Percentiles rank a stretch among this genome's conserved stretches.
These are phyloP conservation scores for Sarocladium brachiariae DNA, from an alignment of 2,329 filamentous ascomycete species.

Conservation along the genomic window DNA sequence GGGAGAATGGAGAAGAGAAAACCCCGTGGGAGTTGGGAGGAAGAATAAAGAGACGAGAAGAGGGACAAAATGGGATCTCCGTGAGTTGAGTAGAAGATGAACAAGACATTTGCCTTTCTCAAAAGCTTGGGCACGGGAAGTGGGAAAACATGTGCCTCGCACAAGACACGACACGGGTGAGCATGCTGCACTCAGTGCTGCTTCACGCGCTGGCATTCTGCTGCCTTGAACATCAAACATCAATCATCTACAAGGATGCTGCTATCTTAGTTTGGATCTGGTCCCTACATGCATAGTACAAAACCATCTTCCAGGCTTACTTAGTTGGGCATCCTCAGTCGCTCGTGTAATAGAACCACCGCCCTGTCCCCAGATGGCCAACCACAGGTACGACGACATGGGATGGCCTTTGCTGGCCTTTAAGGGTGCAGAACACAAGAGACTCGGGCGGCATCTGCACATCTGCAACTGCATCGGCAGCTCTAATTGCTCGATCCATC, in stretches of 20 bases:
- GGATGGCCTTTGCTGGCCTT: no score
- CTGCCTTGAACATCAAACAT: background rate
- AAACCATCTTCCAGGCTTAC: background rate
- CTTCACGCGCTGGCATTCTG: background rate
- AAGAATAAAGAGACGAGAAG: background rate
- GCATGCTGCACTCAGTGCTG: background rate
- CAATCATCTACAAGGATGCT: no score
- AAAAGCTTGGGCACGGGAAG: background rate
- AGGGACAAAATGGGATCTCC: background rate
- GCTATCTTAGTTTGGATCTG: no score
- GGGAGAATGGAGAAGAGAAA: no score
- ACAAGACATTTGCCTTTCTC: background rate
- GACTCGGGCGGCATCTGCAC: background rate
- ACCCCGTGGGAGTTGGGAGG: no score
- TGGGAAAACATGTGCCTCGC: background rate
- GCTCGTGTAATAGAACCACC: background rate
- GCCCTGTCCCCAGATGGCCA: no score
- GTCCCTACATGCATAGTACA: background rate
- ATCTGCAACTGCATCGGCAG: background rate
- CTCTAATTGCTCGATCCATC: background rate
- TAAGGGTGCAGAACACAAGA: background rate
- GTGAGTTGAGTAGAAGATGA: no score
- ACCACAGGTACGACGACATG: no score
- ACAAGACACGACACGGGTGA: conserved; percentile 1
- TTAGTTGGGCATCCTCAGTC: background rate